These are phyloP conservation scores for Schizochytrium sp. DNA, from an alignment of 108 stramenopile species.

Conservation along the genomic window DNA sequence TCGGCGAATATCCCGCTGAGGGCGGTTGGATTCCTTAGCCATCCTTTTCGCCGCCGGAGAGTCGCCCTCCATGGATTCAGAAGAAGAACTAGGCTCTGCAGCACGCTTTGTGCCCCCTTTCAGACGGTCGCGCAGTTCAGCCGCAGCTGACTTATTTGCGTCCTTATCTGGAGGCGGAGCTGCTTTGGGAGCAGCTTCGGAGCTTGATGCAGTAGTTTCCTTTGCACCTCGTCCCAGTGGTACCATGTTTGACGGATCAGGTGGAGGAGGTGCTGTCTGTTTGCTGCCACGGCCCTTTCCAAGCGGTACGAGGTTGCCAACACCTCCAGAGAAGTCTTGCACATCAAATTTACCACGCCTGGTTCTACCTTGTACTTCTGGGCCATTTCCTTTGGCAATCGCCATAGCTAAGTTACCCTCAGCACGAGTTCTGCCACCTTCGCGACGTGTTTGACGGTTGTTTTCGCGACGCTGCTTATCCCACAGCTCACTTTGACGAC, in stretches of 20 bases:
- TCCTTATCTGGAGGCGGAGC: constrained; percentile 27
- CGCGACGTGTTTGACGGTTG: not conserved
- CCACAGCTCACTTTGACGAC: constrained; percentile 85
- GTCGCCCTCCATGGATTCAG: not conserved
- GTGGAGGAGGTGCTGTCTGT: not conserved
- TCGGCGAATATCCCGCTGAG: not conserved
- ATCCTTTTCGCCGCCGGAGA: constrained; percentile 16
- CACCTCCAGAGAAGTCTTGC: not conserved
- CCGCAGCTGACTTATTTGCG: constrained; percentile 58
- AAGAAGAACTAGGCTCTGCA: not conserved
- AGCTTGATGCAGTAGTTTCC: not conserved
- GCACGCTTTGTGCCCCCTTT: constrained; percentile 30
- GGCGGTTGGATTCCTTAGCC: constrained; percentile 48
- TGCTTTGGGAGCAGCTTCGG: not conserved
- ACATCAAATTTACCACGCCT: constrained; percentile 11
- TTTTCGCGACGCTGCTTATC: constrained; percentile 73
- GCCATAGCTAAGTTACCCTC: constrained; percentile 18
- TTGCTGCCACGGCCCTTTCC: not conserved
- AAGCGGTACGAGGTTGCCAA: not conserved
- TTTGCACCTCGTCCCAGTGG: not conserved
- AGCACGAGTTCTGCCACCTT: constrained; percentile 3
- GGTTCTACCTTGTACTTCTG: constrained; percentile 4
- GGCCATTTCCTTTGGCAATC: not conserved
- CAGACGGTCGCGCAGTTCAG: constrained; percentile 32
- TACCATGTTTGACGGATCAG: not conserved